These are phyloP conservation scores for Hypoxylon fuscum DNA, from an alignment of 495 filamentous ascomycete species.

Conservation along the genomic window DNA sequence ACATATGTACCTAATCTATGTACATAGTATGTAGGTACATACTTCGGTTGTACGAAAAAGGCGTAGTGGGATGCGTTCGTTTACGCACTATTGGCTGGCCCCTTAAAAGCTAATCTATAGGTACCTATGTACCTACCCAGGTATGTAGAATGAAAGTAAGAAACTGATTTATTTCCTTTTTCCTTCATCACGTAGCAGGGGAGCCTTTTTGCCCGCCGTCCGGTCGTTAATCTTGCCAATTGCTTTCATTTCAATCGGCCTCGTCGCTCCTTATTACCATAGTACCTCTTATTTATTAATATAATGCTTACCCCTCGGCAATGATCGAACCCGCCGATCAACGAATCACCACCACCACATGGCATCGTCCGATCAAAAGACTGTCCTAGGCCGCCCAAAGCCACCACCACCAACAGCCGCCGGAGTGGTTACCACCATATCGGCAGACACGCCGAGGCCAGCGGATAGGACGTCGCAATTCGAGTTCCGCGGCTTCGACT, in stretches of 20 bases:
- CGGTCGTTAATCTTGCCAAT: constrained; percentile 26
- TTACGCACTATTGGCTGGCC: constrained; percentile 1
- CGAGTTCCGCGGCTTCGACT: constrained; percentile 45
- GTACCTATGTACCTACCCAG: too few species aligned
- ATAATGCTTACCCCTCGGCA: constrained; percentile 28
- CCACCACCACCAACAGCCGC: background rate
- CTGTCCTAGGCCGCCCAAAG: constrained; percentile 23
- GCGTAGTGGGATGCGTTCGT: constrained; percentile 8
- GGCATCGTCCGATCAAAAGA: constrained; percentile 20
- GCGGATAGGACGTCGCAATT: constrained; percentile 19
- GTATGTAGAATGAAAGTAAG: too few species aligned
- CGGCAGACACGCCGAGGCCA: background rate
- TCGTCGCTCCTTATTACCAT: constrained; percentile 14
- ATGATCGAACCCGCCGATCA: constrained; percentile 20
- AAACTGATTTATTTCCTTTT: constrained; percentile 16
- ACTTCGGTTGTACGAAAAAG: constrained; percentile 7
- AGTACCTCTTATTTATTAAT: constrained; percentile 18
- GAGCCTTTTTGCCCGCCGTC: constrained; percentile 32
- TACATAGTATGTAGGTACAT: too few species aligned
- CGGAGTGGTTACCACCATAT: constrained; percentile 7
- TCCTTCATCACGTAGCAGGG: constrained; percentile 3
- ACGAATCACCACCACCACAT: constrained; percentile 30
- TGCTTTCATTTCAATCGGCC: constrained; percentile 7
- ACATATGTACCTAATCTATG: too few species aligned
- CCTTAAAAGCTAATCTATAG: constrained; percentile 5